A percentile compares a stretch with the other conserved stretches of the same genome.
These are phyloP conservation scores for Drosera capensis DNA, from an alignment of 148 eudicot species.

Conservation along the genomic window DNA sequence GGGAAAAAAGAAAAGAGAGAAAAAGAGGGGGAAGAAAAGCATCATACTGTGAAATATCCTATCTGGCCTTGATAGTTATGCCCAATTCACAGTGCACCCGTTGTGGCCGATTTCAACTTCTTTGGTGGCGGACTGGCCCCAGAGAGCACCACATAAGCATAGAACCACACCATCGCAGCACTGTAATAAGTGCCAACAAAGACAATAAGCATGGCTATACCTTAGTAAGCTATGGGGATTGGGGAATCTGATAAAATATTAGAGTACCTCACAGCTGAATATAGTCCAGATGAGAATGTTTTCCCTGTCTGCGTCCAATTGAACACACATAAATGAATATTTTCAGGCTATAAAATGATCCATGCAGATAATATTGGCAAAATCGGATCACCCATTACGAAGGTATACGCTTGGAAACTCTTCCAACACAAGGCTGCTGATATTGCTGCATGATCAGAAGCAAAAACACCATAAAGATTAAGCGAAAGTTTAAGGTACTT, in stretches of 20 bases:
- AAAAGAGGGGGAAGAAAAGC: too few relatives aligned
- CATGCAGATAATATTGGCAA: background rate
- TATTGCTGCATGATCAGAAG: constrained; percentile 33
- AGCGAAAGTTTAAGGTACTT: background rate
- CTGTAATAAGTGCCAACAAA: constrained; percentile 21
- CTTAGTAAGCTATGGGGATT: background rate
- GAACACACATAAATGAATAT: background rate
- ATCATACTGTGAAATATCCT: too few relatives aligned
- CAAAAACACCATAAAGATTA: constrained; percentile 2
- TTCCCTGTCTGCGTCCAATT: constrained; percentile 44
- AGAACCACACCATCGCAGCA: constrained; percentile 78
- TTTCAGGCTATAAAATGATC: constrained; percentile 1
- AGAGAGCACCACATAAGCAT: constrained; percentile 62
- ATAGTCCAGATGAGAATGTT: constrained; percentile 50
- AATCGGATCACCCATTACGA: constrained; percentile 9
- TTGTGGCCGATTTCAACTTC: constrained; percentile 36
- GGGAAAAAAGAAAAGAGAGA: too few relatives aligned
- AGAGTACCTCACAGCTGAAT: constrained; percentile 49
- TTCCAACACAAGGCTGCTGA: constrained; percentile 46
- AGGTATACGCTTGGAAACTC: constrained; percentile 18
- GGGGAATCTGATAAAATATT: background rate
- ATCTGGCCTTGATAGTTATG: background rate
- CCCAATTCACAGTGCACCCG: constrained; percentile 27
- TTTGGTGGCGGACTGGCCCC: constrained; percentile 97
- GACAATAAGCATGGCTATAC: constrained; percentile 3